phyloP scores from a whole-genome alignment of 306 rosid genomes.

The Pueraria montana region DNA sequence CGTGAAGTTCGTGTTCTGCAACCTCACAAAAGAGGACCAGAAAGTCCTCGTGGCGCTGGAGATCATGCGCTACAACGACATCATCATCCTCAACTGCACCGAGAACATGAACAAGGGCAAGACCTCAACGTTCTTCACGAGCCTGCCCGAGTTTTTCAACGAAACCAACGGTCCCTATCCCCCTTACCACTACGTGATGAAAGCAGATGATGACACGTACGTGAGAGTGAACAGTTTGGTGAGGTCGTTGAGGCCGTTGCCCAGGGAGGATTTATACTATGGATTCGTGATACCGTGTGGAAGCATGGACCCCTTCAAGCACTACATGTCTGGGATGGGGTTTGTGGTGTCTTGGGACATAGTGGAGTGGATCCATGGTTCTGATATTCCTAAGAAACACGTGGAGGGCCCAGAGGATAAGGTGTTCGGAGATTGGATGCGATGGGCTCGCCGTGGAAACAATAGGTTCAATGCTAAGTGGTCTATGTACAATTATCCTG shows the following conservation, averaged over 20 bases:
- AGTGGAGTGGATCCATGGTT: conserved; percentile 82
- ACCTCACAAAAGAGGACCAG: conserved; percentile 92
- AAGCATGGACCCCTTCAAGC: conserved; percentile 89
- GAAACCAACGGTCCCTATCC: conserved; percentile 58
- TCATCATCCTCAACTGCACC: conserved; percentile 84
- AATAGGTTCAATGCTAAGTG: conserved; percentile 92
- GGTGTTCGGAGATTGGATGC: conserved; percentile 85
- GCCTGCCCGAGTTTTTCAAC: conserved; percentile 72
- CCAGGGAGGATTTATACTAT: conserved; percentile 85
- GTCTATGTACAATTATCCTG: conserved; percentile 94
- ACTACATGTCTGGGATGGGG: conserved; percentile 99
- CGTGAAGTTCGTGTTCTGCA: conserved; percentile 90
- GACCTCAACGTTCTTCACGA: conserved; percentile 81
- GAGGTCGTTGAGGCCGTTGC: conserved; percentile 68
- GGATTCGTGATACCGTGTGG: conserved; percentile 94
- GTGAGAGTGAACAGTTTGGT: conserved; percentile 73
- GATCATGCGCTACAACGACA: conserved; percentile 85
- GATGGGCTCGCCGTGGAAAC: conserved; percentile 64
- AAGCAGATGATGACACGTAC: conserved; percentile 84
- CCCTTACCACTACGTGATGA: conserved; percentile 92
- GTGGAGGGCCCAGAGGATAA: conserved; percentile 90
- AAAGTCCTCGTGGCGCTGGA: conserved; percentile 72
- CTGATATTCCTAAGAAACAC: conserved; percentile 79
- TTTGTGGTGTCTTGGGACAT: conserved; percentile 91
- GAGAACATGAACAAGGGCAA: conserved; percentile 98